Conservation (phyloP, 2,329 filamentous ascomycete genomes). For the Zymoseptoria tritici region DNA sequence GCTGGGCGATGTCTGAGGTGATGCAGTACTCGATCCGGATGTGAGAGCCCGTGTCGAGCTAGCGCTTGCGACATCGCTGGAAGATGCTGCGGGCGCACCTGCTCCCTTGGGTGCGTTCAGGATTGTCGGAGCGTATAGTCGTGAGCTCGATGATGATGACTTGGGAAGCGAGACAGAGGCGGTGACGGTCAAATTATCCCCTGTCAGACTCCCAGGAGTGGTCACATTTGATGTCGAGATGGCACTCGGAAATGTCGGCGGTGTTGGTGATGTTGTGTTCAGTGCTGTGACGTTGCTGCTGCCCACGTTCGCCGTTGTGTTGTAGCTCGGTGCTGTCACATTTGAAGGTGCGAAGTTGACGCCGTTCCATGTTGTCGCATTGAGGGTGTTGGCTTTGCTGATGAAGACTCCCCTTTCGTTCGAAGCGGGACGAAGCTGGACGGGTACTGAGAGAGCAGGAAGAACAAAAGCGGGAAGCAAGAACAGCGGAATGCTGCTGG, state of each 20-base stretch:
- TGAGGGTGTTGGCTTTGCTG: constrained; percentile 15
- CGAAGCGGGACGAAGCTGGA: not conserved
- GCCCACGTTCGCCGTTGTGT: not conserved
- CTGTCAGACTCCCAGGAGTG: not conserved
- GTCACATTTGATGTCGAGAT: not conserved
- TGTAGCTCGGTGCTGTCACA: not conserved
- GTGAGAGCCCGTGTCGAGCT: not conserved
- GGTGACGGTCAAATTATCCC: not conserved
- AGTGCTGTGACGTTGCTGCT: not conserved
- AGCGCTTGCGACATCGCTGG: not conserved
- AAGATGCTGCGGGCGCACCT: not conserved
- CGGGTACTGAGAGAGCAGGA: constrained; percentile 1
- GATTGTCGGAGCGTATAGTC: not conserved
- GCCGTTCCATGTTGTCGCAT: constrained; percentile 13
- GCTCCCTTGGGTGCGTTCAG: not conserved
- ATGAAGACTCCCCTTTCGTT: constrained; percentile 7
- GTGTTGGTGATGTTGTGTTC: not conserved
- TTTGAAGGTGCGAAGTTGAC: not conserved
- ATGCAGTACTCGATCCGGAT: not conserved
- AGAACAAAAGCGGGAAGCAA: not conserved
- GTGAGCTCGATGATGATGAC: not conserved
- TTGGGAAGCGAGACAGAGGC: not conserved
- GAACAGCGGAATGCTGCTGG: constrained; percentile 2
- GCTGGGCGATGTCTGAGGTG: not conserved
- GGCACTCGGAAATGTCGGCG: not conserved